Conservation (phyloP, 2,329 filamentous ascomycete species). For the Venturia asperata region DNA sequence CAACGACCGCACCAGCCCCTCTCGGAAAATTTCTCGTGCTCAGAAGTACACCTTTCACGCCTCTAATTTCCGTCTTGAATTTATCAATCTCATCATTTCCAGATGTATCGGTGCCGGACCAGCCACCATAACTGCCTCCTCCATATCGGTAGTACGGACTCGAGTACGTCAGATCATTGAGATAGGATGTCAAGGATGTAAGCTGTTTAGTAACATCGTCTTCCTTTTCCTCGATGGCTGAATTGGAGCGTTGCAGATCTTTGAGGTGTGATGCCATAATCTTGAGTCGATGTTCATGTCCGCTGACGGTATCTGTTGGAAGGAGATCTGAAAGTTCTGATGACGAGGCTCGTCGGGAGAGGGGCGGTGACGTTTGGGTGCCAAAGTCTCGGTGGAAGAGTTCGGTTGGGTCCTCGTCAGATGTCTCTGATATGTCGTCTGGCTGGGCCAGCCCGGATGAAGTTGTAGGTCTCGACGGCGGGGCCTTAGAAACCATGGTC, state of each 20-base stretch:
- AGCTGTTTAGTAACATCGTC: conserved; percentile 45
- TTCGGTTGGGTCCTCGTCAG: conserved; percentile 62
- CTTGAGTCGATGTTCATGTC: conserved; percentile 42
- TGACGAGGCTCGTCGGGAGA: conserved; percentile 35
- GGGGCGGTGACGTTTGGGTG: conserved; percentile 61
- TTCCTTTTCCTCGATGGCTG: conserved; percentile 44
- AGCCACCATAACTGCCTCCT: conserved; percentile 28
- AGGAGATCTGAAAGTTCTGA: conserved; percentile 27
- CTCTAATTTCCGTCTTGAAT: conserved; percentile 66
- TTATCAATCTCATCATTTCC: conserved; percentile 63
- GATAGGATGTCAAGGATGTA: conserved; percentile 54
- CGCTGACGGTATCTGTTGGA: conserved; percentile 24
- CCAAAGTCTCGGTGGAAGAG: conserved; percentile 76
- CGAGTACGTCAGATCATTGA: conserved; percentile 42
- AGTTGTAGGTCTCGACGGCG: conserved; percentile 32
- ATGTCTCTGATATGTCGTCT: conserved; percentile 46
- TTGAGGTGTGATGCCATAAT: conserved; percentile 46
- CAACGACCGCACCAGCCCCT: conserved; percentile 37
- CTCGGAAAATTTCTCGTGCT: conserved; percentile 65
- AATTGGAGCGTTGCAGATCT: conserved; percentile 45
- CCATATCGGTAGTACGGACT: conserved; percentile 39
- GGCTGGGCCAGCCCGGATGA: conserved; percentile 28
- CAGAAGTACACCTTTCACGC: conserved; percentile 71
- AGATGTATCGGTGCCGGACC: conserved; percentile 35
- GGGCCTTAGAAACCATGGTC: conserved; percentile 56